phyloP scores from a whole-genome alignment of 495 filamentous ascomycete genomes.

The Penicillium herquei region DNA sequence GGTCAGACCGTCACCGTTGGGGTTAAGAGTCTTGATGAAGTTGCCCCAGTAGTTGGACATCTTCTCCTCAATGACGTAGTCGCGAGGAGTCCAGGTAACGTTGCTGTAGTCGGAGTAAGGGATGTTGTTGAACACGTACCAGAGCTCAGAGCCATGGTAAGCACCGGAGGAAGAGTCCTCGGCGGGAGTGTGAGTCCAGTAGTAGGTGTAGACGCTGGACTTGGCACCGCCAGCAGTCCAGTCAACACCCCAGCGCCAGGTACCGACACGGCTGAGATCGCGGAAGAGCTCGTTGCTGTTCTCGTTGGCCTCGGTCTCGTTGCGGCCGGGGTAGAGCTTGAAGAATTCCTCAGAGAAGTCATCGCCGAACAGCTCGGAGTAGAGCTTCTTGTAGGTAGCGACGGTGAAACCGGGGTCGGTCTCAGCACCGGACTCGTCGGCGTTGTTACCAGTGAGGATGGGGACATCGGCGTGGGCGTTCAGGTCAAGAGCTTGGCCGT shows the following conservation, averaged over 20 bases:
- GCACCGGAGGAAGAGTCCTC: slow-evolving; percentile 13
- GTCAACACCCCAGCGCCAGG: slow-evolving; percentile 15
- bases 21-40: slow-evolving; percentile 22
- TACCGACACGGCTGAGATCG: slow-evolving; percentile 13
- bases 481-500: slow-evolving; percentile 6
- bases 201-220: slow-evolving; percentile 18
- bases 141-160: slow-evolving; percentile 19
- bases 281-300: slow-evolving; percentile 13
- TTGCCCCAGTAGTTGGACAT: slow-evolving; percentile 26
- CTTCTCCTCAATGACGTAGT: slow-evolving; percentile 14
- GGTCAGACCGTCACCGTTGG: slow-evolving; percentile 15
- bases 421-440: slow-evolving; percentile 13
- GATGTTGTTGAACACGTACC: slow-evolving; percentile 24
- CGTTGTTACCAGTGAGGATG: slow-evolving; percentile 22
- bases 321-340: slow-evolving; percentile 15
- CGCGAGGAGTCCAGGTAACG: slow-evolving; percentile 12
- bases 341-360: slow-evolving; percentile 12
- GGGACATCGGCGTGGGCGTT: slow-evolving; percentile 15
- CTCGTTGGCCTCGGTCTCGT: slow-evolving; percentile 7
- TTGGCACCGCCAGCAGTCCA: slow-evolving; percentile 17
- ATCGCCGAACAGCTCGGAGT: slow-evolving; percentile 11
- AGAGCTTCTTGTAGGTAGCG: slow-evolving; percentile 10
- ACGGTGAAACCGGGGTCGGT: slow-evolving; percentile 1
- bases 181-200: slow-evolving; percentile 13
- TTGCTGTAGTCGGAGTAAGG: slow-evolving; percentile 17